Base-by-base conservation (phyloP, 2,329 filamentous ascomycete species). In the Fusarium xyrophilum region DNA sequence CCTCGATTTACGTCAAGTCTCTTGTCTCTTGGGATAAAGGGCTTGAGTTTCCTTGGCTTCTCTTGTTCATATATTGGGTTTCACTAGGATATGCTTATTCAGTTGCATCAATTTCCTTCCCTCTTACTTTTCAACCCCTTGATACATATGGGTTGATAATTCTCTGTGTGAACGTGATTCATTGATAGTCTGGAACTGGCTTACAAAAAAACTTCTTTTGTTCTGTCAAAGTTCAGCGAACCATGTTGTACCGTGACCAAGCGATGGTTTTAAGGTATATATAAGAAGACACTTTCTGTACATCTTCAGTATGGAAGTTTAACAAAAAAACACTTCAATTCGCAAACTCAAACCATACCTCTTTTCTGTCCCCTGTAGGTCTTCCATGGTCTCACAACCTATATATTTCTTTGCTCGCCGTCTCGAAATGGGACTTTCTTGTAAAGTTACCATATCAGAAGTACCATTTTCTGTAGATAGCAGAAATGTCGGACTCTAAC, bases 101-200 rank as follows among this genome's bases (percentile, higher is more conserved):
- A 36, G 30, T n/a, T 11, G 17, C 9, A n/a, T 6, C 21, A 15
- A 25, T 27, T 12, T 9, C 15, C 30, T 36, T 50, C 46, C 21
- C 15, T 35, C 30, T 25, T 14, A 8, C 17, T 50, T n/a, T 48
- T 36, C 9, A 10, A 14, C 46, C 21, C 21, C 23, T 35, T 15
- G 15, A 50, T 47, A 11, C 15, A 13, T 21, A 15, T 15, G 11
- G 2, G 54, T 81, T 27, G 76, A 76, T 28, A 77, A 80, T 42
- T 65, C 80, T 28, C 55, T 81, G 39, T 64, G 76, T 30, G 23
- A 73, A 69, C 19, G 68, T 78, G 44, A 48, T n/a, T 35, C 30
- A n/a, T 33, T 23, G 30, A 25, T 48, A 23, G 8, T 25, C 46
- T 48, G 21, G 11, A 59, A 19, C 21, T n/a, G 8, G 13, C 12